These are phyloP conservation scores for Ophiostoma montium DNA, from an alignment of 2,329 filamentous ascomycete species.

Conservation along the genomic window DNA sequence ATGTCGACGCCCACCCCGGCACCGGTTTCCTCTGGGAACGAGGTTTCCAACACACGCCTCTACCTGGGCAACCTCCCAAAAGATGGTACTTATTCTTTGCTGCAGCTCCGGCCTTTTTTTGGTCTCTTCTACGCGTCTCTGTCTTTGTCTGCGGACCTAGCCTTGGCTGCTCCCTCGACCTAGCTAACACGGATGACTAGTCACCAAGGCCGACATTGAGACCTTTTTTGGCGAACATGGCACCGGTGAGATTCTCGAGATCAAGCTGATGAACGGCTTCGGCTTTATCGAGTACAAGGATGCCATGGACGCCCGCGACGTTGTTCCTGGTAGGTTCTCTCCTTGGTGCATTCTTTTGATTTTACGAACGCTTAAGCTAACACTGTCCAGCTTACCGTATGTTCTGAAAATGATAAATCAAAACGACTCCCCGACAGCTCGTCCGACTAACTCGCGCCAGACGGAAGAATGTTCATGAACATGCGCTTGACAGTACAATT, in stretches of 20 bases:
- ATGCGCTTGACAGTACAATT: slow-evolving; percentile 97
- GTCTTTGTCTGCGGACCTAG: slow-evolving; percentile 27
- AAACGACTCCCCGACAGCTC: slow-evolving; percentile 17
- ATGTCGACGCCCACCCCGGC: slow-evolving; percentile 8
- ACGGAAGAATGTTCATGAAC: slow-evolving; percentile 96
- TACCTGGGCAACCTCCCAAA: slow-evolving; percentile 85
- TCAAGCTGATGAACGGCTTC: slow-evolving; percentile 99
- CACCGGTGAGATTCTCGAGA: slow-evolving; percentile 93
- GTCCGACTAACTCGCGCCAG: slow-evolving; percentile 30
- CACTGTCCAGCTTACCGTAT: slow-evolving; percentile 14
- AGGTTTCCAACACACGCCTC: slow-evolving; percentile 88
- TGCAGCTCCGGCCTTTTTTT: background rate
- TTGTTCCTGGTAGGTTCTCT: slow-evolving; percentile 55
- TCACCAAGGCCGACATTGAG: slow-evolving; percentile 94
- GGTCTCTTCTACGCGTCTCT: background rate
- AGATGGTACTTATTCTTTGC: slow-evolving; percentile 49
- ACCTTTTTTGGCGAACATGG: slow-evolving; percentile 91
- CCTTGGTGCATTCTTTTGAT: background rate
- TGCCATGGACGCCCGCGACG: slow-evolving; percentile 92
- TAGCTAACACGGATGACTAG: slow-evolving; percentile 33
- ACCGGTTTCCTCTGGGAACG: slow-evolving; percentile 28
- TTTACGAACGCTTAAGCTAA: background rate
- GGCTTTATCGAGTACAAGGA: slow-evolving; percentile 99
- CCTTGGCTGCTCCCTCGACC: background rate
- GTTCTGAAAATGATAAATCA: background rate